Percentiles rank a stretch among this genome's conserved stretches.
Conservation (phyloP, 345 rosid genomes). For the Psidium guajava region DNA sequence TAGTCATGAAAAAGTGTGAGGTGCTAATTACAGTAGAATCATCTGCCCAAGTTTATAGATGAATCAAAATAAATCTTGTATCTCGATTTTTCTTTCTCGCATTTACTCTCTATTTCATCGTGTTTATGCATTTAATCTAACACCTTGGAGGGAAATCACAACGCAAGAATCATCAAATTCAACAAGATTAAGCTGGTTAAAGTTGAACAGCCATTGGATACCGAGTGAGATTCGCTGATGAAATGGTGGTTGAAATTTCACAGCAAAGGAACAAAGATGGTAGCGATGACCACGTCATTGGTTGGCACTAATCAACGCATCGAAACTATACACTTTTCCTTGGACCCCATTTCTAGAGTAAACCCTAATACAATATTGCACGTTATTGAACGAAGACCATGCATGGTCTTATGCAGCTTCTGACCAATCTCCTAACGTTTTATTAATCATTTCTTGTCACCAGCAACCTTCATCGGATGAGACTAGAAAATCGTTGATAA, state of each 20-base stretch:
- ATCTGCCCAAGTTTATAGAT: too few species aligned
- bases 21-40: too few species aligned
- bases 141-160: neutral
- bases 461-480: neutral
- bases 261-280: neutral
- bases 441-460: neutral
- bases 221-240: conserved; percentile 5
- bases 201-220: neutral
- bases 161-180: neutral
- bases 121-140: too few species aligned
- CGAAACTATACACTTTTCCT: neutral
- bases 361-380: neutral
- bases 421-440: neutral
- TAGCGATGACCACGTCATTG: neutral
- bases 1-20: too few species aligned
- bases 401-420: neutral
- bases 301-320: neutral
- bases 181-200: neutral
- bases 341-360: neutral
- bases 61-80: too few species aligned
- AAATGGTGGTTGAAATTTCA: neutral
- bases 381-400: neutral
- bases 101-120: too few species aligned
- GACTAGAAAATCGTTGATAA: neutral
- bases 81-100: too few species aligned